phyloP scores from a whole-genome alignment of 768 basidiomycete genomes.

The Auriculariales sp. region DNA sequence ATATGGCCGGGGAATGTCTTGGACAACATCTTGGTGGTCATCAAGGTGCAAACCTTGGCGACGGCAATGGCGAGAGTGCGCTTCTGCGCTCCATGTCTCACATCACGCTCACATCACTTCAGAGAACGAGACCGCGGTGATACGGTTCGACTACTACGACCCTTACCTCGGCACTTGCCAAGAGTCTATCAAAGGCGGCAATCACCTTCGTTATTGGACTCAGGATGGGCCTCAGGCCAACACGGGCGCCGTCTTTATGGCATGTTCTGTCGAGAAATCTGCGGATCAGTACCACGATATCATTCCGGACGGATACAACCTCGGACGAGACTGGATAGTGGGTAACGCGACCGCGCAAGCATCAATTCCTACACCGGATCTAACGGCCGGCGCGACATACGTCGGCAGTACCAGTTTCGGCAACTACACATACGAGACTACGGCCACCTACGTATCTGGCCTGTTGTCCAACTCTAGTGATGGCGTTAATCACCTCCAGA shows the following conservation, averaged over 20 bases:
- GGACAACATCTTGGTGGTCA: conserved; percentile 60
- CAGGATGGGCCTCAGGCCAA: conserved; percentile 54
- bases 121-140: conserved; percentile 76
- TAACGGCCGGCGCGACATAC: conserved; percentile 48
- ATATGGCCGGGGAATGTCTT: conserved; percentile 65
- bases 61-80: conserved; percentile 56
- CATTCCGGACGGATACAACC: conserved; percentile 62
- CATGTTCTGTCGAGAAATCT: conserved; percentile 49
- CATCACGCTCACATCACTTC: conserved; percentile 1
- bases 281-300: conserved; percentile 58
- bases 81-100: neutral
- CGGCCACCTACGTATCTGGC: conserved; percentile 54
- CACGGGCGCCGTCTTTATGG: conserved; percentile 67
- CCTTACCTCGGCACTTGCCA: conserved; percentile 69
- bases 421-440: conserved; percentile 61
- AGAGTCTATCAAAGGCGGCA: conserved; percentile 75
- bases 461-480: conserved; percentile 52
- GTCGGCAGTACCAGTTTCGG: conserved; percentile 46
- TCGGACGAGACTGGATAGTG: conserved; percentile 73
- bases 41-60: conserved; percentile 70
- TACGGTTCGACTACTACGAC: conserved; percentile 76
- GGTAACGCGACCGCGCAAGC: conserved; percentile 56
- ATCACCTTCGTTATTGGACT: conserved; percentile 81
- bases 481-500: conserved; percentile 52
- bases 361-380: conserved; percentile 24